Conservation (phyloP, 176 grass and related monocot species). For the Triticum timopheevii region DNA sequence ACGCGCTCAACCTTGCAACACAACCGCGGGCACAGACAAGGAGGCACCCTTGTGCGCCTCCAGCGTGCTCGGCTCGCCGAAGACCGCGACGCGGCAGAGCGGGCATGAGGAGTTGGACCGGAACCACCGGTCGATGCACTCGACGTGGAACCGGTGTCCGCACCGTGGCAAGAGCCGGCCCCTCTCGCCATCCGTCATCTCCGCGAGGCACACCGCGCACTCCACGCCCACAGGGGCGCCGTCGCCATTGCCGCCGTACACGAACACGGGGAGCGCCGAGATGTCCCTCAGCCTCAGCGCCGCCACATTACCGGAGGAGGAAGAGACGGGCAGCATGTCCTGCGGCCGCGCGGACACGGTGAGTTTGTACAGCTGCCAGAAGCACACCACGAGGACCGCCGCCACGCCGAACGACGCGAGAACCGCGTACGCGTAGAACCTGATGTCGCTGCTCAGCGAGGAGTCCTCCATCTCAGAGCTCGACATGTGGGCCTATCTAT, state of each 20-base stretch:
- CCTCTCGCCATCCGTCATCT: conserved; percentile 42
- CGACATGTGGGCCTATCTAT: background rate
- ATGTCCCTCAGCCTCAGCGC: conserved; percentile 1
- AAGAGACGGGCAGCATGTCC: conserved; percentile 24
- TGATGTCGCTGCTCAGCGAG: conserved; percentile 9
- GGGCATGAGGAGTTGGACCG: background rate
- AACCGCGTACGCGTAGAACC: conserved; percentile 20
- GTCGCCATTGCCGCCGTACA: conserved; percentile 7
- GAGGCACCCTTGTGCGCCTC: background rate
- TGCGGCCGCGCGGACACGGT: conserved; percentile 45
- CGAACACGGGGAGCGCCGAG: conserved; percentile 42
- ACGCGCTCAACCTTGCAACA: too few relatives aligned
- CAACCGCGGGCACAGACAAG: too few relatives aligned
- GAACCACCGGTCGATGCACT: conserved; percentile 63
- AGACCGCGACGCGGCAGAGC: too few relatives aligned
- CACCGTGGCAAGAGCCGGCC: conserved; percentile 52
- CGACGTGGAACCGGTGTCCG: conserved; percentile 59
- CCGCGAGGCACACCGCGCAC: conserved; percentile 63
- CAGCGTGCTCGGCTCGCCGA: background rate
- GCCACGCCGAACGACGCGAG: conserved; percentile 3
- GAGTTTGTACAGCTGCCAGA: conserved; percentile 43
- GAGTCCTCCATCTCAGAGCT: background rate
- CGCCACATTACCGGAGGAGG: background rate
- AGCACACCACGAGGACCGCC: conserved; percentile 7
- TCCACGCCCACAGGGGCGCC: conserved; percentile 2